These are phyloP conservation scores for Pseudogymnoascus sp. DNA, from an alignment of 2,329 filamentous ascomycete genomes.

Conservation along the genomic window DNA sequence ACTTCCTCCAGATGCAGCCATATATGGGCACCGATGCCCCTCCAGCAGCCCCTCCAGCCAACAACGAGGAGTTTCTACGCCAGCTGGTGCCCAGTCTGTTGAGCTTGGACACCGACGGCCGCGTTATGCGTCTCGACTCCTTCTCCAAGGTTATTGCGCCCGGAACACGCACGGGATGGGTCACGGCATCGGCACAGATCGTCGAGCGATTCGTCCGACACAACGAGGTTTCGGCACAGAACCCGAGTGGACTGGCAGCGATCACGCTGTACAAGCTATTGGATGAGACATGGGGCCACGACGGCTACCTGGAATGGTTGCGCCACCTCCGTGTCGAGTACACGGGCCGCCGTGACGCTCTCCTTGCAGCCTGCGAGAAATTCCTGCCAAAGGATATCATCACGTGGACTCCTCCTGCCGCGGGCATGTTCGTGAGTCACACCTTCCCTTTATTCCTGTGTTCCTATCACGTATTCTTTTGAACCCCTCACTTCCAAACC, in stretches of 20 bases:
- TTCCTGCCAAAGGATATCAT: constrained; percentile 67
- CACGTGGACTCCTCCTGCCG: constrained; percentile 69
- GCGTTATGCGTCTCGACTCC: constrained; percentile 83
- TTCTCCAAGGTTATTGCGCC: constrained; percentile 89
- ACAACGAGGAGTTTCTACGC: constrained; percentile 64
- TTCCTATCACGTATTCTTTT: not conserved
- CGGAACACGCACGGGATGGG: constrained; percentile 76
- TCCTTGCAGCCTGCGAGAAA: constrained; percentile 72
- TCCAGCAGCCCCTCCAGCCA: constrained; percentile 45
- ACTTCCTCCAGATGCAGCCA: constrained; percentile 60
- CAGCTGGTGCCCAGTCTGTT: constrained; percentile 67
- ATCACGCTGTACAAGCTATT: constrained; percentile 79
- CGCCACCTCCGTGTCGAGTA: constrained; percentile 76
- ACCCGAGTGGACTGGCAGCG: constrained; percentile 77
- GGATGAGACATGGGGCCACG: constrained; percentile 90
- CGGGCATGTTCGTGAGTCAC: constrained; percentile 89
- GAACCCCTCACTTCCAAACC: not conserved
- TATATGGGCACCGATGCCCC: constrained; percentile 40
- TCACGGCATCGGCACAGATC: constrained; percentile 79
- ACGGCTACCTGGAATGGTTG: constrained; percentile 83
- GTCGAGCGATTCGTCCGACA: constrained; percentile 75
- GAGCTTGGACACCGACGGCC: constrained; percentile 75
- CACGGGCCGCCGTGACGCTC: constrained; percentile 65
- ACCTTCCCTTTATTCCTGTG: not conserved
- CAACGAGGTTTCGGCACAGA: constrained; percentile 76